Evolutionary conservation across 2,329 filamentous ascomycete species (phyloP).

Genomic region (Akanthomyces dipterigenus): DNA sequence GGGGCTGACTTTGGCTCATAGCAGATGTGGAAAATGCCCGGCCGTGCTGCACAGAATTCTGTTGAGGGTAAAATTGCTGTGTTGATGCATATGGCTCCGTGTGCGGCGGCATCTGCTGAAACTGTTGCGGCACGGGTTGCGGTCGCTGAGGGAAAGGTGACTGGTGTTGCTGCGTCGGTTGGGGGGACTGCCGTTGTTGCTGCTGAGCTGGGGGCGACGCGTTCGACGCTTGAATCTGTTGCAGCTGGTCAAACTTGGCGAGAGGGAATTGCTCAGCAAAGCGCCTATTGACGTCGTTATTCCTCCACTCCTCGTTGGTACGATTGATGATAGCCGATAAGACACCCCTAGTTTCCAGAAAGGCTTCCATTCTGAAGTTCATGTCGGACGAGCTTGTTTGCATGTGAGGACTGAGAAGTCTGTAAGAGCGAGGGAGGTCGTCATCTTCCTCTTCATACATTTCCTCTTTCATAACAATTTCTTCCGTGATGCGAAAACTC

Average conservation of each 20-base stretch:
- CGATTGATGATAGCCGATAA: conserved; percentile 34
- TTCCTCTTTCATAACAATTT: conserved; percentile 83
- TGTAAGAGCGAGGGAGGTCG: conserved; percentile 61
- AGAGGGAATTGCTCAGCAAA: conserved; percentile 42
- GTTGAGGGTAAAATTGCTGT: background rate
- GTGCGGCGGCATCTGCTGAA: background rate
- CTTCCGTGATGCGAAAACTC: conserved; percentile 70
- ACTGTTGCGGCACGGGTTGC: conserved; percentile 5
- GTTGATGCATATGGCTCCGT: background rate
- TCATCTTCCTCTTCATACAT: conserved; percentile 97
- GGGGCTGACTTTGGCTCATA: background rate
- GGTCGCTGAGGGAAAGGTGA: background rate
- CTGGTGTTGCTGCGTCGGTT: background rate
- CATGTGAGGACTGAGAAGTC: conserved; percentile 55
- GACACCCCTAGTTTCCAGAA: conserved; percentile 34
- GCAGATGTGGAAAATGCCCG: background rate
- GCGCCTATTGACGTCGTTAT: conserved; percentile 39
- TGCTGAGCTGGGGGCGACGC: background rate
- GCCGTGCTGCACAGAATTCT: background rate
- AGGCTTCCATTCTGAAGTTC: conserved; percentile 52
- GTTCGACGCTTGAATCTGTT: background rate
- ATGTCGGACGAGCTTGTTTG: conserved; percentile 54
- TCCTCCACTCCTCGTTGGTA: conserved; percentile 32
- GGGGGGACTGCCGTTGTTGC: background rate
- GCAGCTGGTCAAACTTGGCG: conserved; percentile 7